Evolutionary conservation across 495 filamentous ascomycete genomes (phyloP), one percentile per base, ranked within the genome.

Genomic region (Podospora australis): DNA sequence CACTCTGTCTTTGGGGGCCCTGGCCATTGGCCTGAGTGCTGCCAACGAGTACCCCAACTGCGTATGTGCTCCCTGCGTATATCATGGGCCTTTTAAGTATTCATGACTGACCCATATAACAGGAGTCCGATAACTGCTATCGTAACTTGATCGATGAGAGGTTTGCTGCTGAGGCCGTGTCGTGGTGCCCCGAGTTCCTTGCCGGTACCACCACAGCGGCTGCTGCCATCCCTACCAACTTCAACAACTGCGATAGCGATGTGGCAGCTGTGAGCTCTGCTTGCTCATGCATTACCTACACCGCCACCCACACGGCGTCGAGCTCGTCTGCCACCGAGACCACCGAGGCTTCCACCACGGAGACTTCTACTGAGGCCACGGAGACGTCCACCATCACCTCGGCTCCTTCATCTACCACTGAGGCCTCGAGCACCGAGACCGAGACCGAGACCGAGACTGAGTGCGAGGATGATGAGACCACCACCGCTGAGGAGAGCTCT

Each of bases 201-300:
- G 28, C 42, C 16, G 51, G 45, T 42, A 57, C 56, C 36, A 57
- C 54, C 24, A 57, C 49, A 9, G 54, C 19, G 7, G 11, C 49
- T 8, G 8, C 49, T 3, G 52, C 59, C 23, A 55, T 65, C 30
- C 57, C 66, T 21, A 52, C 55, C 24, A 35, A 57, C 40, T 56
- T 62, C 36, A 36, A 45, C 30, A 65, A 64, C 56, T 65, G 62
- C 45, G 42, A 42, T 8, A 23, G 22, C 32, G 29, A 56, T 34
- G 47, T 55, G 42, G 10, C 21, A n/a, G 50, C 28, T 17, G 57
- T 64, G 34, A 63, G 57, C 57, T 66, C 63, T 34, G 65, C 63
- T 35, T 68, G 65, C 59, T 66, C 63, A 28, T 68, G 65, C 56
- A 54, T 68, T 51, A 58, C 59, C 39, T 68, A 66, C 49, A 52